Conservation (phyloP, 192 early-diverging fungal genomes). For the Coemansia sp. region DNA sequence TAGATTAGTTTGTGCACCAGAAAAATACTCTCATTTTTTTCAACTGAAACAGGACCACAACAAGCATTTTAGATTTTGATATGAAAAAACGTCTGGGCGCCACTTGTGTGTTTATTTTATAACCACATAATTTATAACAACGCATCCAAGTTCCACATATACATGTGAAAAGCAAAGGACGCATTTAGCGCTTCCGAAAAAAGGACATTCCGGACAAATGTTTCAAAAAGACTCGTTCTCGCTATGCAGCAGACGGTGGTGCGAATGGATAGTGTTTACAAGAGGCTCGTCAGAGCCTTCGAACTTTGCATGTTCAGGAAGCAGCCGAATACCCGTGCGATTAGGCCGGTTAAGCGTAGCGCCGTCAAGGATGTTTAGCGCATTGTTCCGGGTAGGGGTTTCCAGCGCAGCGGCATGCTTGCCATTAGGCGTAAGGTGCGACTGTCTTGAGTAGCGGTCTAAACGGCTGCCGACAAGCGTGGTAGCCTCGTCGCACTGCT, state of each 20-base stretch:
- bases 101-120: too few relatives aligned
- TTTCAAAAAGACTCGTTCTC: constrained; percentile 1
- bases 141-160: background rate
- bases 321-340: constrained; percentile 2
- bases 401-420: background rate
- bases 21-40: too few relatives aligned
- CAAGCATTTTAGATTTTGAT: too few relatives aligned
- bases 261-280: background rate
- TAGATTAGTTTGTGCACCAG: too few relatives aligned
- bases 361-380: constrained; percentile 11
- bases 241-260: background rate
- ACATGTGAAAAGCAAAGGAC: background rate
- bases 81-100: too few relatives aligned
- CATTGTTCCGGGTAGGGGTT: constrained; percentile 23
- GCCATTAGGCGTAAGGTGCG: background rate
- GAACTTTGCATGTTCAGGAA: background rate
- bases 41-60: background rate
- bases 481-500: constrained; percentile 16
- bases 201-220: background rate
- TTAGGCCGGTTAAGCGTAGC: constrained; percentile 34
- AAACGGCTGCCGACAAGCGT: constrained; percentile 21
- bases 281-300: constrained; percentile 8
- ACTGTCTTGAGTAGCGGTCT: background rate
- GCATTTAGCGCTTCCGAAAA: background rate
- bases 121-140: background rate